Conservation (phyloP, 2,329 filamentous ascomycete species). For the Cadophora sp. region DNA sequence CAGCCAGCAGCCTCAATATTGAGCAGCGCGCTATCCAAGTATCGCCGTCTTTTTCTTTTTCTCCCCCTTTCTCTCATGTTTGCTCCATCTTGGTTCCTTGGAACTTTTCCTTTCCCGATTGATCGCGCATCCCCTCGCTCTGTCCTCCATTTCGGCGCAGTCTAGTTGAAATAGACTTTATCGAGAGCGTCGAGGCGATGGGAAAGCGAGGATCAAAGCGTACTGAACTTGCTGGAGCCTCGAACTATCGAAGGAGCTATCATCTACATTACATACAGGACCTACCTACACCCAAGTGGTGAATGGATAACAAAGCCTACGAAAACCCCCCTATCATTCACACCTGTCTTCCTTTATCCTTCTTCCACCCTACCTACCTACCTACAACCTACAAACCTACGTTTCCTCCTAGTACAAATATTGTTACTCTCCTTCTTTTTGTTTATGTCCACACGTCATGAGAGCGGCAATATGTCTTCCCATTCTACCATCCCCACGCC, state of each 20-base stretch:
- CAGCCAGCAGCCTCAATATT: neutral
- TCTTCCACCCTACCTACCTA: neutral
- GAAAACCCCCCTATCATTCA: neutral
- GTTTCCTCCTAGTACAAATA: neutral
- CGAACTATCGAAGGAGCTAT: slow-evolving; percentile 14
- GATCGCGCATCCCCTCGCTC: slow-evolving; percentile 49
- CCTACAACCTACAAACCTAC: neutral
- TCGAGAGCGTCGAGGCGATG: neutral
- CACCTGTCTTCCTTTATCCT: neutral
- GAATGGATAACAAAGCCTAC: too few relatives aligned
- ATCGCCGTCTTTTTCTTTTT: too few relatives aligned
- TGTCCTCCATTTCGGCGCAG: slow-evolving; percentile 45
- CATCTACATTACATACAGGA: neutral
- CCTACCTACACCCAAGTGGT: too few relatives aligned
- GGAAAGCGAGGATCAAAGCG: slow-evolving; percentile 7
- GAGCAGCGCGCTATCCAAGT: neutral
- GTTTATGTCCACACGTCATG: slow-evolving; percentile 17
- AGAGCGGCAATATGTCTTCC: slow-evolving; percentile 44
- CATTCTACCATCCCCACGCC: slow-evolving; percentile 27
- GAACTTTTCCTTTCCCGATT: neutral
- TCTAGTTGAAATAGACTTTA: slow-evolving; percentile 7
- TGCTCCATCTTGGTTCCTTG: neutral
- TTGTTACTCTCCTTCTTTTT: neutral
- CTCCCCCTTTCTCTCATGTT: neutral
- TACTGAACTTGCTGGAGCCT: neutral